Evolutionary conservation across 2,329 filamentous ascomycete genomes (phyloP).

Genomic region (Leptographium flavum): DNA sequence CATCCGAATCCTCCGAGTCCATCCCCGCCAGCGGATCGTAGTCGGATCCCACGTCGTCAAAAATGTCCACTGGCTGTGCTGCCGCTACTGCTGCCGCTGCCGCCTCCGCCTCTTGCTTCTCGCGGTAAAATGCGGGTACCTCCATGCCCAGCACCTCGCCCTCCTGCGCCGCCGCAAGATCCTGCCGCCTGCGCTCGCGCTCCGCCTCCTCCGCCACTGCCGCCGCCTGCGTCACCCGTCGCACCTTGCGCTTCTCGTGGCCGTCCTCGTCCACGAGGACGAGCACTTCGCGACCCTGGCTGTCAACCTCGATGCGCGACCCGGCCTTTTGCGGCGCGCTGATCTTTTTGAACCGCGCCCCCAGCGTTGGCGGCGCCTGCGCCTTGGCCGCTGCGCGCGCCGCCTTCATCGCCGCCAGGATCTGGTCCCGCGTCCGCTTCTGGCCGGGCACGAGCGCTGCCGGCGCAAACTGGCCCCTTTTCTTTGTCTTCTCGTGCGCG

Average conservation of each 20-base stretch:
- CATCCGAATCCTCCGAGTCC: constrained; percentile 25
- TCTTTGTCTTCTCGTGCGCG: constrained; percentile 35
- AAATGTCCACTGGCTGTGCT: constrained; percentile 48
- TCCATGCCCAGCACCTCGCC: constrained; percentile 50
- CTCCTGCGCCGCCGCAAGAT: constrained; percentile 37
- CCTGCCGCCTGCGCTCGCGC: constrained; percentile 21
- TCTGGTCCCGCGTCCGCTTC: constrained; percentile 51
- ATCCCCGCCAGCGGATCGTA: constrained; percentile 53
- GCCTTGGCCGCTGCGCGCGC: constrained; percentile 45
- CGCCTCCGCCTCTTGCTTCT: constrained; percentile 29
- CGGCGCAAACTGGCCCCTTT: constrained; percentile 47
- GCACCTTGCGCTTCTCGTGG: constrained; percentile 50
- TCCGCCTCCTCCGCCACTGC: constrained; percentile 20
- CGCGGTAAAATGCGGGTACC: constrained; percentile 43
- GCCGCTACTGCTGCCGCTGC: constrained; percentile 32
- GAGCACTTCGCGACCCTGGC: constrained; percentile 46
- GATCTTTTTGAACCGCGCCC: constrained; percentile 51
- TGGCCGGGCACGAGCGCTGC: constrained; percentile 36
- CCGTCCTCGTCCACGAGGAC: constrained; percentile 54
- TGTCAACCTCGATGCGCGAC: constrained; percentile 45
- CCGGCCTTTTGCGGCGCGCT: constrained; percentile 37
- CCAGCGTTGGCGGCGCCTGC: constrained; percentile 34
- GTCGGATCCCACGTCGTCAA: constrained; percentile 50
- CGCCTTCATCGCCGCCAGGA: constrained; percentile 52
- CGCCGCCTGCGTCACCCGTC: constrained; percentile 27